Conservation (phyloP, 1,284 basidiomycete species). For the Salmacisia buchloeana region DNA sequence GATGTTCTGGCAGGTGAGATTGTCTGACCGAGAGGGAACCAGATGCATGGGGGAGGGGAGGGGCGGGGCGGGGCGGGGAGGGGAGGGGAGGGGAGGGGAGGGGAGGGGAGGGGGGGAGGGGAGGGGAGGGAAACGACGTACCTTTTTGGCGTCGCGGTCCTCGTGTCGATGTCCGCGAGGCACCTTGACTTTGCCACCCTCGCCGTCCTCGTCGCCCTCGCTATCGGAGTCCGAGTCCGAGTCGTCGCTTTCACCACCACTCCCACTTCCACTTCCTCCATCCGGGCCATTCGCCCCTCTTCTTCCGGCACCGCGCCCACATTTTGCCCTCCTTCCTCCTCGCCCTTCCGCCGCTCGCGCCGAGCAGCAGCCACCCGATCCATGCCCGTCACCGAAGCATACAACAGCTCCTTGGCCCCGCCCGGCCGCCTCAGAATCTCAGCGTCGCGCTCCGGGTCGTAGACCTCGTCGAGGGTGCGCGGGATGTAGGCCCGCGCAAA, state of each 20-base stretch:
- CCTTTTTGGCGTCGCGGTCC: slow-evolving; percentile 23
- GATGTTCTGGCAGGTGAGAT: too few species aligned
- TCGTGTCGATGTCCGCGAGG: slow-evolving; percentile 24
- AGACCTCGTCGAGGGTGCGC: slow-evolving; percentile 44
- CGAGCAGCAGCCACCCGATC: slow-evolving; percentile 9
- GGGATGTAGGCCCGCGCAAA: slow-evolving; percentile 45
- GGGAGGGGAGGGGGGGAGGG: too few species aligned
- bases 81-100: too few species aligned
- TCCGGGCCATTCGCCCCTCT: background rate
- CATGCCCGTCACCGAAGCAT: slow-evolving; percentile 25
- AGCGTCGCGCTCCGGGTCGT: slow-evolving; percentile 45
- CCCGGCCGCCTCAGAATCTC: slow-evolving; percentile 20
- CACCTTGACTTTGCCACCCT: slow-evolving; percentile 2
- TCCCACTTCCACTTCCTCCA: slow-evolving; percentile 1
- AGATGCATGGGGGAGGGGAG: too few species aligned
- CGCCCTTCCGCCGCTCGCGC: background rate
- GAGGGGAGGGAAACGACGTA: background rate
- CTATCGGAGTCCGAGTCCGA: slow-evolving; percentile 10
- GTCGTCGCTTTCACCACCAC: slow-evolving; percentile 7
- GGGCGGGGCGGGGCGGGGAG: too few species aligned
- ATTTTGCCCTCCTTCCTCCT: background rate
- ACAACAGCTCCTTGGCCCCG: slow-evolving; percentile 20
- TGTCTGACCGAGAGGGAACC: too few species aligned
- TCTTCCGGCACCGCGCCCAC: background rate
- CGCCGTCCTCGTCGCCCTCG: slow-evolving; percentile 5